Evolutionary conservation across 2,329 filamentous ascomycete genomes (phyloP).

Genomic region (Epichloe coenophiala): DNA sequence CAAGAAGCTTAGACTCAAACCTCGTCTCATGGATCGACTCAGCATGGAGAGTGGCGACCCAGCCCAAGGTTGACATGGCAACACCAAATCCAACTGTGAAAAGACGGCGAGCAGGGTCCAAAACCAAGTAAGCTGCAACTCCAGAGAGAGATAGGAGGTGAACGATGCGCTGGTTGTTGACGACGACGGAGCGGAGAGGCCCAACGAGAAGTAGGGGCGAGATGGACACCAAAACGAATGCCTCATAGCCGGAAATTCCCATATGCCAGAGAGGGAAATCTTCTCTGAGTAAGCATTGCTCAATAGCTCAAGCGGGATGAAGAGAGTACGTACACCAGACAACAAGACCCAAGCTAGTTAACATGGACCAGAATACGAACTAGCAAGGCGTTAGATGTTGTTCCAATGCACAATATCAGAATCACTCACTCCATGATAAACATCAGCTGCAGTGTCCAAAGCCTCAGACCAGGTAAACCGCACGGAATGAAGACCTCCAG

Average conservation of each 20-base stretch:
- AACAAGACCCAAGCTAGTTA: constrained; percentile 76
- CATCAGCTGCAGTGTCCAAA: constrained; percentile 71
- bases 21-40: constrained; percentile 61
- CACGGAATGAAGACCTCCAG: constrained; percentile 54
- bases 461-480: constrained; percentile 62
- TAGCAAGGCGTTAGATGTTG: constrained; percentile 21
- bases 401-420: not conserved
- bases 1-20: constrained; percentile 69
- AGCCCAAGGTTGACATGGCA: constrained; percentile 66
- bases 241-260: constrained; percentile 95
- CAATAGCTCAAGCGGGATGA: not conserved
- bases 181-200: constrained; percentile 51
- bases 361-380: constrained; percentile 92
- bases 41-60: constrained; percentile 68
- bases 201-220: constrained; percentile 69
- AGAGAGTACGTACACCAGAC: constrained; percentile 69
- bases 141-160: constrained; percentile 70
- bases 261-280: constrained; percentile 98
- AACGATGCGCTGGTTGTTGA: constrained; percentile 54
- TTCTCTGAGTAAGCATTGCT: constrained; percentile 17
- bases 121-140: constrained; percentile 65
- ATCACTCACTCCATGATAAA: constrained; percentile 71
- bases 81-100: constrained; percentile 73
- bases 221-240: constrained; percentile 69
- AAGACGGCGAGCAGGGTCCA: constrained; percentile 60